Evolutionary conservation across 1,284 basidiomycete genomes (phyloP), one percentile per base, ranked within the genome.

Genomic region (Lignosus rhinocerotis): DNA sequence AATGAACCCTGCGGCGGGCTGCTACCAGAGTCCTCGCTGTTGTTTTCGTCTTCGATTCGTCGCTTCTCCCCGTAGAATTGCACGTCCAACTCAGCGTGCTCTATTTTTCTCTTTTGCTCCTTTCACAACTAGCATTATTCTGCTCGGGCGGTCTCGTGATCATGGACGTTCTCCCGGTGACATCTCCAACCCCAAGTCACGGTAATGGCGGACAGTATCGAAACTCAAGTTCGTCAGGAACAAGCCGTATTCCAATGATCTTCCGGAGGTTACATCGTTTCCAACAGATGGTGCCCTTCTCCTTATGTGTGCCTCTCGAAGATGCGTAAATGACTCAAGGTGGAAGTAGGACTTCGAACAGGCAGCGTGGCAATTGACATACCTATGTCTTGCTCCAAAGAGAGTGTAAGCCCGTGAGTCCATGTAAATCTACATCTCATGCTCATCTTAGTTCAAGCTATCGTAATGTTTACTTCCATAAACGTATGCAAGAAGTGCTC

Each of bases 321-420:
- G 30, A n/a, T 36, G 55, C 34, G 17, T 42, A 31, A 33, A 45
- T 52, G 45, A 55, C 46, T 31, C 12, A 46, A 57, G 21, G 46
- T 51, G 51, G 55, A 59, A 59, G 25, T 72, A 96, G 94, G 94
- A 97, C 74, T 96, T 97, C 75, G 94, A 97, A 73, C 78, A 96
- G 55, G 95, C 95, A 21, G 90, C 92, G 46, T 96, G 94, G 93
- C 93, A 96, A 71, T 75, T 97, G 59, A 93, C 92, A 14, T 96
- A 96, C 75, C 79, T 97, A 9, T 95, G 93, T 69, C 82, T 97
- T 54, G 87, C 93, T 3, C 95, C 94, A 0, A 83, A 90, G 69
- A 81, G 93, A 83, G 95, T 97, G 88, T 96, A 77, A 81, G 92
- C 79, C 56, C 58, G 61, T 62, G 55, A 55, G 39, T 51, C 30